Conservation (phyloP, 2,329 filamentous ascomycete species). For the Pseudopithomyces maydicus region DNA sequence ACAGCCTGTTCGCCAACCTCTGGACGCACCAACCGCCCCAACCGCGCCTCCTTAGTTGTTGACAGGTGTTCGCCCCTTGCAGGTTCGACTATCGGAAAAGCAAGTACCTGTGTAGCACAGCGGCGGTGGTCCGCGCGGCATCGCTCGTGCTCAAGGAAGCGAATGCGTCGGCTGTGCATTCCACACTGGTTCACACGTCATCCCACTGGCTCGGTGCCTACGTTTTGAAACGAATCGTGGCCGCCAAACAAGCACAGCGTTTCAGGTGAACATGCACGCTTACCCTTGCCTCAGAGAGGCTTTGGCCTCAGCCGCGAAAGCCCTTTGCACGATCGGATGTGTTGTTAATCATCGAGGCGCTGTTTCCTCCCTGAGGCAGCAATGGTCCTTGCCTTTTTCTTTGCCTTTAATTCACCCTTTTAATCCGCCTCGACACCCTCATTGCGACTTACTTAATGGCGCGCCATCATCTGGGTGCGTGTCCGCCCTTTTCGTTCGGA, state of each 20-base stretch:
- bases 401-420: neutral
- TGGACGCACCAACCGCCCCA: neutral
- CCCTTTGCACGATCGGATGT: conserved; percentile 7
- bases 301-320: conserved; percentile 7
- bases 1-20: conserved; percentile 9
- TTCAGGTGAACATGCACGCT: conserved; percentile 35
- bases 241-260: conserved; percentile 19
- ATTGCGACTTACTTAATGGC: conserved; percentile 8
- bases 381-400: neutral
- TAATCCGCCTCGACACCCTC: neutral
- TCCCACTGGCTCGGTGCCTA: conserved; percentile 13
- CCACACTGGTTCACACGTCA: conserved; percentile 9
- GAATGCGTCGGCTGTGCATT: conserved; percentile 7
- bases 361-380: conserved; percentile 11
- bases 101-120: neutral
- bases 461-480: conserved; percentile 9
- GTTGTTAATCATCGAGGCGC: neutral
- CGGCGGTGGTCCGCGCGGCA: conserved; percentile 1
- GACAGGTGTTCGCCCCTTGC: neutral
- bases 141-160: neutral
- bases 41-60: neutral
- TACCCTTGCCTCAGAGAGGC: conserved; percentile 19
- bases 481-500: conserved; percentile 10
- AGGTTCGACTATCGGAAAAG: neutral
- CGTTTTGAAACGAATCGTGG: conserved; percentile 28